These are phyloP conservation scores for Spinacia oleracea DNA, from an alignment of 179 eudicot species.

Conservation along the genomic window DNA sequence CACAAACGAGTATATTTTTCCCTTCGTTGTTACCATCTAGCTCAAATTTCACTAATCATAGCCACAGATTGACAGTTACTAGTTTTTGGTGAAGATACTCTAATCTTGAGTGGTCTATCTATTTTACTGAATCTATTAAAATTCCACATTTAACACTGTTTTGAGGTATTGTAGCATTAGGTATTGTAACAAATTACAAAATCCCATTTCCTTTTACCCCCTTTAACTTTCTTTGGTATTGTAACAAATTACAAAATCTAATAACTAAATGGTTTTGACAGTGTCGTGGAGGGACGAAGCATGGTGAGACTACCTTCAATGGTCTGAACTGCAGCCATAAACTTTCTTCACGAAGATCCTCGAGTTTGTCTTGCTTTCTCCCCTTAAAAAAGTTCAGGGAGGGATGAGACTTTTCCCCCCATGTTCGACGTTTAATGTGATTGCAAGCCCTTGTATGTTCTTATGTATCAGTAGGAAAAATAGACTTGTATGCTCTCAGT, in stretches of 20 bases:
- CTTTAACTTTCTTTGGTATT: neutral
- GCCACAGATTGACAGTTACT: neutral
- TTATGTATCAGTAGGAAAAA: neutral
- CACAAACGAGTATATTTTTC: neutral
- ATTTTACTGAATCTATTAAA: neutral
- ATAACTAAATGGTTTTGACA: slow-evolving; percentile 23
- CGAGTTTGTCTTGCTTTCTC: neutral
- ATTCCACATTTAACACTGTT: neutral
- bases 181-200: neutral
- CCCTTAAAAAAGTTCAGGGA: too few species aligned
- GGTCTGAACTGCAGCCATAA: slow-evolving; percentile 31
- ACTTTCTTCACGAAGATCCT: neutral
- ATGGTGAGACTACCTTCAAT: slow-evolving; percentile 49
- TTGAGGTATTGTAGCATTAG: too few species aligned
- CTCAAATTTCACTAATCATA: neutral
- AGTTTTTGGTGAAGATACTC: neutral
- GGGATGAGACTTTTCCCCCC: neutral
- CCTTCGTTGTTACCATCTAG: neutral
- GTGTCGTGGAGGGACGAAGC: slow-evolving; percentile 58
- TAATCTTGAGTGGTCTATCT: neutral
- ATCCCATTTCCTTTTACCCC: too few species aligned
- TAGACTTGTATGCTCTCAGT: neutral
- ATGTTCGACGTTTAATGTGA: neutral
- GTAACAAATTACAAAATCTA: neutral
- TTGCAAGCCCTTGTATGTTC: neutral